Evolutionary conservation across 2,329 filamentous ascomycete genomes (phyloP).

Genomic region (Annulohypoxylon truncatum): DNA sequence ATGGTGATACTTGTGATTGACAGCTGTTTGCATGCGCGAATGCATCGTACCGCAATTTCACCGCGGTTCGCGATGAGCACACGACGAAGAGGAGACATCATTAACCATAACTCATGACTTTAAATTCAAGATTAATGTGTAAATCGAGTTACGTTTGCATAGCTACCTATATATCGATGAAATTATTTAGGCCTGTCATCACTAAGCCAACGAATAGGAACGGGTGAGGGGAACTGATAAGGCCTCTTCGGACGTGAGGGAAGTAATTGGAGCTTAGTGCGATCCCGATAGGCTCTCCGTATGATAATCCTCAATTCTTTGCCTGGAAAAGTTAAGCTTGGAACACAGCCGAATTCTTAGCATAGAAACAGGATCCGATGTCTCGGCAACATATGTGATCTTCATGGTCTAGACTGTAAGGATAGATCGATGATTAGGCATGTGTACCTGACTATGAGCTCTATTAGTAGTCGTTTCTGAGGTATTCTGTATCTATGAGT

Average conservation of each 20-base stretch:
- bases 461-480: no score
- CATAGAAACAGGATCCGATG: neutral
- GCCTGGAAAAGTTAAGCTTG: neutral
- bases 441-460: neutral
- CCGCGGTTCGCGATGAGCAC: slow-evolving; percentile 47
- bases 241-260: slow-evolving; percentile 5
- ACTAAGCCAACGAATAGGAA: neutral
- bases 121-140: neutral
- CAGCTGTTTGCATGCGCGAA: slow-evolving; percentile 35
- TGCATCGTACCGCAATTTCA: slow-evolving; percentile 45
- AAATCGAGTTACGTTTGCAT: neutral
- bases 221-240: slow-evolving; percentile 34
- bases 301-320: neutral
- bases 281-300: neutral
- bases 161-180: neutral
- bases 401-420: neutral
- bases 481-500: neutral
- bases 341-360: neutral
- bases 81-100: slow-evolving; percentile 18
- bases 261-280: slow-evolving; percentile 15
- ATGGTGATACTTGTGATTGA: slow-evolving; percentile 34
- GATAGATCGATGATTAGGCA: neutral
- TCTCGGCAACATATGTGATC: neutral
- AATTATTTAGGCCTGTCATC: neutral
- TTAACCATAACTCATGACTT: neutral